These are phyloP conservation scores for Monosporozyma solicola DNA, from an alignment of 805 yeast species.

Conservation along the genomic window DNA sequence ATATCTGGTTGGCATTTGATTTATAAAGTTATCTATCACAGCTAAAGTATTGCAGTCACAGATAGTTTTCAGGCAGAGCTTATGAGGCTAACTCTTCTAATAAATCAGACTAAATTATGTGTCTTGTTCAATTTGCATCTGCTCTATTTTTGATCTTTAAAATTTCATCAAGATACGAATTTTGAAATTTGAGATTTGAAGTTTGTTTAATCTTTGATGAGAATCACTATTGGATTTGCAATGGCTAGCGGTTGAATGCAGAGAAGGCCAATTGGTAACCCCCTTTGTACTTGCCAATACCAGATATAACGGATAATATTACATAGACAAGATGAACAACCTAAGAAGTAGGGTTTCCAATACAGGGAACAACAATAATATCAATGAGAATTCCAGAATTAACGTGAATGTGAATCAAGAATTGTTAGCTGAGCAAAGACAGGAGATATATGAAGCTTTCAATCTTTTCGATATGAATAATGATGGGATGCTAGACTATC, in stretches of 20 bases:
- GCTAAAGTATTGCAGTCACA: not conserved
- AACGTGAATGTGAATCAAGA: constrained; percentile 33
- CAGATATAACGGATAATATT: not conserved
- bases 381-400: not conserved
- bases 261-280: not conserved
- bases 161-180: not conserved
- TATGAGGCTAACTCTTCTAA: not conserved
- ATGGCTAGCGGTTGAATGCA: not conserved
- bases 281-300: too few species aligned
- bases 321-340: not conserved
- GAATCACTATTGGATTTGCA: not conserved
- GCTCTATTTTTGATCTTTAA: not conserved
- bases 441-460: constrained; percentile 89
- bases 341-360: not conserved
- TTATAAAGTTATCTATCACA: not conserved
- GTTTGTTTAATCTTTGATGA: not conserved
- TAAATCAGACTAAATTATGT: not conserved
- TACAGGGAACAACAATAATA: not conserved
- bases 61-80: not conserved
- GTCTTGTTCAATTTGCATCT: not conserved
- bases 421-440: constrained; percentile 76
- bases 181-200: not conserved
- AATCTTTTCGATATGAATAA: constrained; percentile 84
- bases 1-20: not conserved
- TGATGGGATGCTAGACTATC: constrained; percentile 85